Evolutionary conservation across 192 early-diverging fungal genomes (phyloP), one percentile per base, ranked within the genome.

Genomic region (Gonapodya sp.): DNA sequence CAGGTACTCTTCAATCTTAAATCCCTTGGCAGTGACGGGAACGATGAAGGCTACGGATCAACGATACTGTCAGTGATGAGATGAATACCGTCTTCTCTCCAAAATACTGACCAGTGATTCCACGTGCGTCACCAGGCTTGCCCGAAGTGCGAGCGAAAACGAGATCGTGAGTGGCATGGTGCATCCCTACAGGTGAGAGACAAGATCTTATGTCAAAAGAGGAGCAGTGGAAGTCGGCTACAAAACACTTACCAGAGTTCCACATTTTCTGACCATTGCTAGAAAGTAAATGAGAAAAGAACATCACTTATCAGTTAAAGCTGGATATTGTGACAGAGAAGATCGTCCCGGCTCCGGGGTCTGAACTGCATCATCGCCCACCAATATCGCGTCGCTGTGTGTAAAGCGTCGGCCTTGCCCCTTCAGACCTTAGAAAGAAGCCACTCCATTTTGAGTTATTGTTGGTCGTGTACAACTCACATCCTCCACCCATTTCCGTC

Each of bases 401-500:
- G n/a, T n/a, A n/a, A n/a, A n/a, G n/a, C n/a, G n/a, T n/a, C n/a
- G n/a, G n/a, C n/a, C n/a, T n/a, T n/a, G n/a, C n/a, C n/a, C n/a
- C n/a, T n/a, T n/a, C n/a, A n/a, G n/a, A n/a, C n/a, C n/a, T n/a
- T n/a, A n/a, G n/a, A n/a, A n/a, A n/a, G n/a, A n/a, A n/a, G n/a
- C n/a, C n/a, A n/a, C n/a, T n/a, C n/a, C n/a, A n/a, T n/a, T n/a
- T n/a, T n/a, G n/a, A 64, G 24, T 64, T 8, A 64, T 24, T 16
- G 46, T 24, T 24, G 46, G 46, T 64, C 8, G 46, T 16, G 46
- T 16, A 99, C 79, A 1, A 98, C 90, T 64, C 46, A 64, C 46
- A 64, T 64, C 24, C 46, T 64, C 84, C 91, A 93, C 1, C 84
- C 83, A 73, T 87, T 87, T 18, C 92, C 92, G 35, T 89, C 86